Conservation (phyloP, 306 rosid genomes). For the Vicia faba region DNA sequence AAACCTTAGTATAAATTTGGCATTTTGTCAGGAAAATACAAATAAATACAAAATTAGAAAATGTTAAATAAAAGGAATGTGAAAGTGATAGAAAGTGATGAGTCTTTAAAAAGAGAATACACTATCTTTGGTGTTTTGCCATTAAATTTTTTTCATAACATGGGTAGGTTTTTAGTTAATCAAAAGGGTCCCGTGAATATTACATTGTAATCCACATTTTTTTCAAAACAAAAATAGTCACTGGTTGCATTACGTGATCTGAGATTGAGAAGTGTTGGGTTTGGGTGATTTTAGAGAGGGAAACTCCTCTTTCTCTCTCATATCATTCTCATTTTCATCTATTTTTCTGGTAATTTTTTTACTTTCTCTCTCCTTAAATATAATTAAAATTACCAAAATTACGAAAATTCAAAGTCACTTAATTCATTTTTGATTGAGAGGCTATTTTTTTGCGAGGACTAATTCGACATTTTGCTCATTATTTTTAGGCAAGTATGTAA, state of each 20-base stretch:
- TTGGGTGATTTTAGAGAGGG: no score
- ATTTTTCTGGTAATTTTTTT: no score
- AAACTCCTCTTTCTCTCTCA: no score
- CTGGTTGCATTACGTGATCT: background rate
- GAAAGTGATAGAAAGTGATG: conserved; percentile 43
- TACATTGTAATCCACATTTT: conserved; percentile 16
- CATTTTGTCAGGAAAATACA: conserved; percentile 26
- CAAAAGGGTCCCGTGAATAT: background rate
- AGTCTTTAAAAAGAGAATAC: conserved; percentile 34
- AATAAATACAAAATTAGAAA: background rate
- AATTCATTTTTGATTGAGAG: background rate
- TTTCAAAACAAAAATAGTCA: background rate
- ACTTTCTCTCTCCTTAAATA: no score
- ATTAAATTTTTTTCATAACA: conserved; percentile 30
- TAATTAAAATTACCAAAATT: no score
- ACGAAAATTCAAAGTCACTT: no score
- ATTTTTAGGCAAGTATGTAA: background rate
- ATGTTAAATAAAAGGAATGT: background rate
- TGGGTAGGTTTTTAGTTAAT: conserved; percentile 18
- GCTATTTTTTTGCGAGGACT: background rate
- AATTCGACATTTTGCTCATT: conserved; percentile 2
- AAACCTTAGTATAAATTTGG: conserved; percentile 17
- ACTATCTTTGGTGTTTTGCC: conserved; percentile 14
- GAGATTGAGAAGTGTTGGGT: no score
- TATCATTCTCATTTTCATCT: no score